Evolutionary conservation across 768 basidiomycete species (phyloP).

Genomic region (Amanita inopinata): DNA sequence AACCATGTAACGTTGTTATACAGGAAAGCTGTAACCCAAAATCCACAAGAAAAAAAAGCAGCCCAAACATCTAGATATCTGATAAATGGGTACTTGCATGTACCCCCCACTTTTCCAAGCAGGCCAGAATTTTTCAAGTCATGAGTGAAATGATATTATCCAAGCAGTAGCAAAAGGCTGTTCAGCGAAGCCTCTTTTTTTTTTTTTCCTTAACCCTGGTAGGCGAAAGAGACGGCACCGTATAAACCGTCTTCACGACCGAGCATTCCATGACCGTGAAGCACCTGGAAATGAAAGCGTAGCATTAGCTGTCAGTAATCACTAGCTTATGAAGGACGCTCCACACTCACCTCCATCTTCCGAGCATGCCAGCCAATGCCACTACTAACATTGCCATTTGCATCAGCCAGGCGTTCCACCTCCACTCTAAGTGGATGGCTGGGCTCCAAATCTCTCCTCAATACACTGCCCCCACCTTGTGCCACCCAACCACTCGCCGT

Average conservation of each 20-base stretch:
- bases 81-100: no score
- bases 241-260: slow-evolving; percentile 91
- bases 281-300: slow-evolving; percentile 36
- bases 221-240: slow-evolving; percentile 90
- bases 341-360: slow-evolving; percentile 85
- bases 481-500: slow-evolving; percentile 76
- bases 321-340: not conserved
- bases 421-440: slow-evolving; percentile 64
- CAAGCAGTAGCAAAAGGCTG: slow-evolving; percentile 2
- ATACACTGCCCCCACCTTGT: slow-evolving; percentile 28
- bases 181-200: not conserved
- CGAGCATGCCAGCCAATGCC: slow-evolving; percentile 92
- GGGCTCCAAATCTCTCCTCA: slow-evolving; percentile 47
- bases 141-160: no score
- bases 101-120: no score
- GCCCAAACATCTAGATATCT: no score
- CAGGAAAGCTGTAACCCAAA: no score
- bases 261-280: slow-evolving; percentile 85
- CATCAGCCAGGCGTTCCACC: slow-evolving; percentile 62
- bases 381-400: slow-evolving; percentile 84
- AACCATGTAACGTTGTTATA: no score
- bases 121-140: no score
- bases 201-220: slow-evolving; percentile 55
- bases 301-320: slow-evolving; percentile 4
- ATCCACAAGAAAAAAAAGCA: no score